Conservation (phyloP, 345 rosid genomes). For the Heritiera littoralis region DNA sequence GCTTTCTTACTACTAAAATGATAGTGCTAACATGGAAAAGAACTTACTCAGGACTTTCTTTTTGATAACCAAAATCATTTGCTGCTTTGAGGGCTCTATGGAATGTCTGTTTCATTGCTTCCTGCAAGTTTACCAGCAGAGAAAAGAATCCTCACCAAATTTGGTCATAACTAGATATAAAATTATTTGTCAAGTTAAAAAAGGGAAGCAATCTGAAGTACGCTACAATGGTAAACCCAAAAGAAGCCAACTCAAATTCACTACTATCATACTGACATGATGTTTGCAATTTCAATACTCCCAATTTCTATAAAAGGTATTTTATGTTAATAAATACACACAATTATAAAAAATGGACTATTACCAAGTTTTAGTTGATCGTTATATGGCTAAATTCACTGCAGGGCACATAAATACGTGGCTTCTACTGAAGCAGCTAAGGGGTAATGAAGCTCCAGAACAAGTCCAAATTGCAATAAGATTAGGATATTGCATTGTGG, state of each 20-base stretch:
- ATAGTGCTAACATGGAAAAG: constrained; percentile 17
- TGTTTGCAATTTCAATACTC: constrained; percentile 2
- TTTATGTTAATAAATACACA: neutral
- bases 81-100: constrained; percentile 93
- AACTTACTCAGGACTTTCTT: constrained; percentile 93
- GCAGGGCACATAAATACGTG: neutral
- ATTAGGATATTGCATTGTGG: neutral
- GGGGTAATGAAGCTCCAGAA: neutral
- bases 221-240: neutral
- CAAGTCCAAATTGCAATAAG: neutral
- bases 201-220: neutral
- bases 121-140: constrained; percentile 48
- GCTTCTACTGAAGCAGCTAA: neutral
- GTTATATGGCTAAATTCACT: neutral
- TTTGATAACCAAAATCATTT: constrained; percentile 87
- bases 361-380: neutral
- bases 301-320: neutral
- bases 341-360: neutral
- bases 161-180: neutral
- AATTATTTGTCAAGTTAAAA: constrained; percentile 10
- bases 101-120: constrained; percentile 92
- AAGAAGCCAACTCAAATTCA: constrained; percentile 4
- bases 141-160: constrained; percentile 15
- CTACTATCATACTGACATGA: neutral
- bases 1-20: neutral